phyloP scores from a whole-genome alignment of 2,329 filamentous ascomycete species.

The Monosporascus sp. region DNA sequence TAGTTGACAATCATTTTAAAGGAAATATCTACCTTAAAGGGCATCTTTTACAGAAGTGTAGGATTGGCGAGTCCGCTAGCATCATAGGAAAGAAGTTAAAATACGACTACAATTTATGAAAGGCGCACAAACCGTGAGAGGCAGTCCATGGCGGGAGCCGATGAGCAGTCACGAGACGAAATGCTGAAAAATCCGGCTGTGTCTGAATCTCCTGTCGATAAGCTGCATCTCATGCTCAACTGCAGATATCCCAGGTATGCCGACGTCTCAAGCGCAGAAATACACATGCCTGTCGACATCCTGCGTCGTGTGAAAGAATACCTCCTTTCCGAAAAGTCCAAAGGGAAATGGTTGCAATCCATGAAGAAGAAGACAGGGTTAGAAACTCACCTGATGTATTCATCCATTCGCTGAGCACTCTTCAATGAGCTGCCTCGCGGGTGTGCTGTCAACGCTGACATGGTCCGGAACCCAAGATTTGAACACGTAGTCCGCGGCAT shows the following conservation, averaged over 20 bases:
- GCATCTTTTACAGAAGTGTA: conserved; percentile 12
- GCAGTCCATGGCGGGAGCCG: conserved; percentile 10
- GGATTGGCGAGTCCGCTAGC: conserved; percentile 11
- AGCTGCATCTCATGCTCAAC: conserved; percentile 14
- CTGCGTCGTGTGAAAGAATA: conserved; percentile 4
- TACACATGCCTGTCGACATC: conserved; percentile 2
- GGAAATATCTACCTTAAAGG: conserved; percentile 22
- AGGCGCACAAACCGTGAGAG: conserved; percentile 19
- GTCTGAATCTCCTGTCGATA: conserved; percentile 4
- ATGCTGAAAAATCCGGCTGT: conserved; percentile 3
- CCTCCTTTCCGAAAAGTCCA: conserved; percentile 7
- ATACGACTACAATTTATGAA: conserved; percentile 19
- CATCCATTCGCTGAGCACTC: too few relatives aligned
- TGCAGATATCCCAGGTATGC: conserved; percentile 12
- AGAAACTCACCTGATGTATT: conserved; percentile 1
- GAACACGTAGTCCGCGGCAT: conserved; percentile 13
- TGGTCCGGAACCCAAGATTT: conserved; percentile 9
- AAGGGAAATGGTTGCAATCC: conserved; percentile 15
- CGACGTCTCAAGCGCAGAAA: conserved; percentile 12
- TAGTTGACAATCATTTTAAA: conserved; percentile 8
- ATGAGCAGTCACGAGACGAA: conserved; percentile 8
- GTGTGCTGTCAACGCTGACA: too few relatives aligned
- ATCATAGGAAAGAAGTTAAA: conserved; percentile 12
- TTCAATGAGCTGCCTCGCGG: too few relatives aligned
- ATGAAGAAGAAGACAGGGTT: conserved; percentile 12